Base-by-base conservation (phyloP, 768 basidiomycete genomes). In the Hebeloma cylindrosporum region DNA sequence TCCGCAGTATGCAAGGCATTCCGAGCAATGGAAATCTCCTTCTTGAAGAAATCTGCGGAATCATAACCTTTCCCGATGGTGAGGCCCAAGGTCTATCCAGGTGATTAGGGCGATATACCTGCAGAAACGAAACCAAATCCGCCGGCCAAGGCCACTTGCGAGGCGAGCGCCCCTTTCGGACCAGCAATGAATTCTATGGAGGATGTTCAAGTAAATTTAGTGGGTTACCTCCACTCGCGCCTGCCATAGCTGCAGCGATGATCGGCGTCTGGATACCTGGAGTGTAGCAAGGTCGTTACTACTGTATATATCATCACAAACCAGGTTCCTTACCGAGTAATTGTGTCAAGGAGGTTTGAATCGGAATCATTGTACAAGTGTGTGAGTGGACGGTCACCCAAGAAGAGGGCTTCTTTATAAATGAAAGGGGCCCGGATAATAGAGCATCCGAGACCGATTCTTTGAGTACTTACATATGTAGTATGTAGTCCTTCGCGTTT, bases 101-200 rank as follows among this genome's bases (percentile, higher is more conserved):
- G 28, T 26, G 23, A 6, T n/a, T 11, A 7, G 16, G 27, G 20
- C 38, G 33, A 29, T 60, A 27, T 44, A 82, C 86, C 82, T 62
- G 78, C 72, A n/a, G 78, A 71, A 0, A 89, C 52, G 60, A 91
- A 89, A 1, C 86, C 89, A 44, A 90, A 83, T 11, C 83, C 89
- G 16, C 90, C 90, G 6, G 69, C 87, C 2, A 73, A 70, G 14
- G 78, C 72, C 23, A 86, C 83, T 43, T 78, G 70, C 4, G 81
- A 79, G 18, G 82, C 82, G 16, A 84, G 59, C 14, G 60, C 61
- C 35, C 77, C 75, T 78, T 40, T 10, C 26, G 34, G 11, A 28
- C 13, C 22, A 22, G 10, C 14, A 21, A 25, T 22, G 32, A 29
- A 22, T 11, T 31, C 31, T 39, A 47, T 61, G 4, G 59, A 51